These are phyloP conservation scores for Lenwebbia sp. DNA, from an alignment of 345 rosid genomes.

Conservation along the genomic window DNA sequence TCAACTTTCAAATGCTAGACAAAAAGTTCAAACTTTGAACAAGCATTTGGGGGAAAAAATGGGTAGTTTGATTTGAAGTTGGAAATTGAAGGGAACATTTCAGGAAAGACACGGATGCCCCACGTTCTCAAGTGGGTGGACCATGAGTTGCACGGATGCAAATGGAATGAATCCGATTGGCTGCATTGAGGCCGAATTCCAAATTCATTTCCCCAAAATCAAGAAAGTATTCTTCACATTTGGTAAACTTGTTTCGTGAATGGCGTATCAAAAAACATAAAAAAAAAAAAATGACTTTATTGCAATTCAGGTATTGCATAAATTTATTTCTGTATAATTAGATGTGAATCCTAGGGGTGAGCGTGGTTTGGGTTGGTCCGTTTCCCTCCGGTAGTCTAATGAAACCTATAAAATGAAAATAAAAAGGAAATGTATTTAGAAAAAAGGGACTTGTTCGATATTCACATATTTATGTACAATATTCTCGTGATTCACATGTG, in stretches of 20 bases:
- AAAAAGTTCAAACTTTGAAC: not conserved
- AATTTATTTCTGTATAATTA: not conserved
- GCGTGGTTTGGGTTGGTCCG: no score
- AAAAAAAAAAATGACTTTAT: not conserved
- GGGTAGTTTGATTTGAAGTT: not conserved
- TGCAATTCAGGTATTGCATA: not conserved
- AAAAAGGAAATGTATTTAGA: no score
- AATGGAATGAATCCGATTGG: not conserved
- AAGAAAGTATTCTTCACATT: not conserved
- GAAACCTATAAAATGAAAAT: no score
- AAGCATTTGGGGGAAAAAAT: not conserved
- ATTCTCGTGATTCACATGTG: no score
- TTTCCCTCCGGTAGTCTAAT: no score
- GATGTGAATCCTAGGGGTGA: no score
- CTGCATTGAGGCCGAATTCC: not conserved
- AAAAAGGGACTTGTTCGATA: no score
- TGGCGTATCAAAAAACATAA: no score
- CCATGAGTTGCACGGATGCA: not conserved
- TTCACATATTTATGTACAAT: no score
- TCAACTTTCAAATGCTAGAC: not conserved
- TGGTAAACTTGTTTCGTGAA: not conserved
- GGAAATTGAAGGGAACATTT: not conserved
- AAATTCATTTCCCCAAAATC: not conserved
- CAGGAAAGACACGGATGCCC: not conserved
- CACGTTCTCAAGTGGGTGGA: not conserved